These are phyloP conservation scores for Secale cereale DNA, from an alignment of 176 grass and related monocot genomes.

Conservation along the genomic window DNA sequence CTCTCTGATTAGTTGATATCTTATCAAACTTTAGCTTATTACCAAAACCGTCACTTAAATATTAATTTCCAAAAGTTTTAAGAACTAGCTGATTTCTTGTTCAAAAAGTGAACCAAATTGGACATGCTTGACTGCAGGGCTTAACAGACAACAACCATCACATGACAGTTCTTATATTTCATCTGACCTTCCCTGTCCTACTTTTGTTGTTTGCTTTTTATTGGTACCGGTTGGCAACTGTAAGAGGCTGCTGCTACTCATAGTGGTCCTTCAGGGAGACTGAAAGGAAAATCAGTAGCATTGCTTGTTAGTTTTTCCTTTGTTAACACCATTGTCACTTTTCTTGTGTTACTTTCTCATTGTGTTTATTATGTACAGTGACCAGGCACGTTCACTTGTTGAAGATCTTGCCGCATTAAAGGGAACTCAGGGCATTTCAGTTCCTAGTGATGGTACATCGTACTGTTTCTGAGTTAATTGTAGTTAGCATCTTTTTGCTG, in stretches of 20 bases:
- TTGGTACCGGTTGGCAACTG: background rate
- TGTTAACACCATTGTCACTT: background rate
- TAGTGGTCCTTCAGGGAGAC: background rate
- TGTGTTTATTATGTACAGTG: conserved; percentile 44
- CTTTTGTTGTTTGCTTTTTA: background rate
- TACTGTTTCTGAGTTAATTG: conserved; percentile 7
- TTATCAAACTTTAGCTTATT: conserved; percentile 5
- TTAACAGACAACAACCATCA: background rate
- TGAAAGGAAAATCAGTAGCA: background rate
- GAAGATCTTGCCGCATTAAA: conserved; percentile 56
- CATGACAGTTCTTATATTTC: background rate
- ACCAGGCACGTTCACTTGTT: conserved; percentile 43
- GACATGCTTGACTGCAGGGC: background rate
- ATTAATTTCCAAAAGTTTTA: background rate
- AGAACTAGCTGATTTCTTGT: background rate
- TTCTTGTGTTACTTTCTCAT: background rate
- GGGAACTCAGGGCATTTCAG: conserved; percentile 28
- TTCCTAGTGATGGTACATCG: conserved; percentile 31
- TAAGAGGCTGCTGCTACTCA: background rate
- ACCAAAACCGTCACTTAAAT: background rate
- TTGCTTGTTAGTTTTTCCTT: background rate
- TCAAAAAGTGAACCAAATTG: background rate
- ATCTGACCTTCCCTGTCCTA: background rate
- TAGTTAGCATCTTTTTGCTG: background rate
- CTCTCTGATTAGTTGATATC: background rate